These are phyloP conservation scores for Curvularia hawaiiensis DNA, from an alignment of 2,329 filamentous ascomycete genomes.

Conservation along the genomic window DNA sequence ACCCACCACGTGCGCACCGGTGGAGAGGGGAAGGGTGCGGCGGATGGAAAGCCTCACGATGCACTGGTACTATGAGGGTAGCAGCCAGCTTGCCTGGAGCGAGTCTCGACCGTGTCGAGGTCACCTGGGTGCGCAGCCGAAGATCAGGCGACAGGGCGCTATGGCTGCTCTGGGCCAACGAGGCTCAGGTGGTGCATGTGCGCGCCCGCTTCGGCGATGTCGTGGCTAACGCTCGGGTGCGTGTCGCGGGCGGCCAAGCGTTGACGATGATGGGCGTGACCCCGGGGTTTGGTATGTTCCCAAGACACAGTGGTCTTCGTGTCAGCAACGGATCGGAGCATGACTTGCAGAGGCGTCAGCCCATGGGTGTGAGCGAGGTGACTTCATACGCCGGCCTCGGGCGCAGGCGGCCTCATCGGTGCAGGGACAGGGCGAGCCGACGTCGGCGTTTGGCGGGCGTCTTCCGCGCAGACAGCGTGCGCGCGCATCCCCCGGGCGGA, in stretches of 20 bases:
- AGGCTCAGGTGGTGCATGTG: constrained; percentile 24
- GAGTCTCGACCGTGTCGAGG: constrained; percentile 24
- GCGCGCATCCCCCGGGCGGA: neutral
- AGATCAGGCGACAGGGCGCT: constrained; percentile 19
- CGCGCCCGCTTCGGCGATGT: constrained; percentile 16
- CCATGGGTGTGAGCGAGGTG: neutral
- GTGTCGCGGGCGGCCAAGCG: neutral
- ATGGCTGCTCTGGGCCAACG: constrained; percentile 13
- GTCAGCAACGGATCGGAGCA: neutral
- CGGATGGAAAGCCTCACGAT: constrained; percentile 1
- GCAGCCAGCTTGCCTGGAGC: neutral
- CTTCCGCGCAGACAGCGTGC: too few relatives aligned
- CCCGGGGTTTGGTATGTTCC: neutral
- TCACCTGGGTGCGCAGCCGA: constrained; percentile 24
- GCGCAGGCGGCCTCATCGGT: neutral
- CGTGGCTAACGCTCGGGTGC: constrained; percentile 9
- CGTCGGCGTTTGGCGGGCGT: neutral
- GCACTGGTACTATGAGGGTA: neutral
- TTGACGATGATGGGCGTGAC: neutral
- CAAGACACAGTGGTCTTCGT: neutral
- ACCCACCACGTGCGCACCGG: neutral
- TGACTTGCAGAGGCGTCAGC: neutral
- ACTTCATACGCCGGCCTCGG: neutral
- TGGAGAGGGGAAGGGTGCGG: neutral
- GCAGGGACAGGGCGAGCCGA: neutral